A percentile compares a stretch with the other conserved stretches of the same genome.
These are phyloP conservation scores for Barnettozyma botsteinii DNA, from an alignment of 805 yeast genomes.

Conservation along the genomic window DNA sequence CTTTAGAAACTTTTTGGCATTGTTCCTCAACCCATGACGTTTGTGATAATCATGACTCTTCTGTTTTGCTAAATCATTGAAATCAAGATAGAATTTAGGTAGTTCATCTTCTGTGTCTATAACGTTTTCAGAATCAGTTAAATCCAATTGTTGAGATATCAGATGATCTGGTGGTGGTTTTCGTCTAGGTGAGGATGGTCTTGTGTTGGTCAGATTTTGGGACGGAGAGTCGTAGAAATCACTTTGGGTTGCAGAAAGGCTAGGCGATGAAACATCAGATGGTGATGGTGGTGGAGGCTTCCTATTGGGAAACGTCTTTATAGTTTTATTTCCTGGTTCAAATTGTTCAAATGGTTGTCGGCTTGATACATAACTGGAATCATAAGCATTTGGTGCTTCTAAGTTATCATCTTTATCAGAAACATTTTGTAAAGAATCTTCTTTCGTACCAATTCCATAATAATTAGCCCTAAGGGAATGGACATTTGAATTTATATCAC, in stretches of 20 bases:
- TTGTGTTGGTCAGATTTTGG: conserved; percentile 3
- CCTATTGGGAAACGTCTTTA: conserved; percentile 6
- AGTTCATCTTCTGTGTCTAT: conserved; percentile 10
- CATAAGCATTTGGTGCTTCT: neutral
- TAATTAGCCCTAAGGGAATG: too few relatives aligned
- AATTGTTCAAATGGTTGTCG: neutral
- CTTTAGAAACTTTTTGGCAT: conserved; percentile 22
- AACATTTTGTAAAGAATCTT: neutral
- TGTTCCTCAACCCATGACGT: conserved; percentile 17
- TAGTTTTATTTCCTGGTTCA: neutral
- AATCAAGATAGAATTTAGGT: conserved; percentile 21
- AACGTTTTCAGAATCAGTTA: conserved; percentile 3
- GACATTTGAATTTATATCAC: neutral
- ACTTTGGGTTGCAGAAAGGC: neutral
- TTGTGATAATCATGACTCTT: conserved; percentile 2
- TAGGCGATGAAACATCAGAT: neutral
- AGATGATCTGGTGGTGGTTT: conserved; percentile 20
- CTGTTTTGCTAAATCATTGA: conserved; percentile 4
- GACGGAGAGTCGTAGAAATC: neutral
- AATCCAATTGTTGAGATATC: too few relatives aligned
- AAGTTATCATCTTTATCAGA: neutral
- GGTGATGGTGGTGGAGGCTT: conserved; percentile 25
- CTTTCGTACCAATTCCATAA: too few relatives aligned
- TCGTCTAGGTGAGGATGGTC: conserved; percentile 21
- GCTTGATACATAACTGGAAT: neutral